Percentiles rank a stretch among this genome's conserved stretches.
Evolutionary conservation across 768 basidiomycete species (phyloP).

Genomic region (Leucocoprinus birnbaumii): DNA sequence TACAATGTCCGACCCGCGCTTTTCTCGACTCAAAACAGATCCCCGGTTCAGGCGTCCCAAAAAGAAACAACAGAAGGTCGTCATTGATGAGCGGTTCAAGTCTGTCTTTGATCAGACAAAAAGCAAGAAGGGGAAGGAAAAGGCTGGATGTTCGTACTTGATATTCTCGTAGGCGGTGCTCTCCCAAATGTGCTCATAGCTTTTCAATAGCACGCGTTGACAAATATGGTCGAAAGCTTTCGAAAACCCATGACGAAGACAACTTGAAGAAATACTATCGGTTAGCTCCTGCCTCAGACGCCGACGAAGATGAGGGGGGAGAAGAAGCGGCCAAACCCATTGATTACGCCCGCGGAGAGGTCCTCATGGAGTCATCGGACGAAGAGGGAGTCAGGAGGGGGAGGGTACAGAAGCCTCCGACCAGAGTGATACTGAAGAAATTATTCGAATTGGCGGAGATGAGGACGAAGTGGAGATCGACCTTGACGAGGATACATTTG

Average conservation of each 20-base stretch:
- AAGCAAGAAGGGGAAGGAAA: slow-evolving; percentile 32
- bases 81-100: slow-evolving; percentile 92
- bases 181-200: not conserved
- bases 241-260: slow-evolving; percentile 69
- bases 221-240: slow-evolving; percentile 82
- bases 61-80: slow-evolving; percentile 77
- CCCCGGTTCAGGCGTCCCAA: slow-evolving; percentile 89
- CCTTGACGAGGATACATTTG: slow-evolving; percentile 73
- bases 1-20: slow-evolving; percentile 79
- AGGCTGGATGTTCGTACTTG: slow-evolving; percentile 13
- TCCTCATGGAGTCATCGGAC: slow-evolving; percentile 83
- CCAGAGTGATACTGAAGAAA: slow-evolving; percentile 45
- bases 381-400: slow-evolving; percentile 50
- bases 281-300: slow-evolving; percentile 36
- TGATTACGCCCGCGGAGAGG: slow-evolving; percentile 91
- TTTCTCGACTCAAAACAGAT: slow-evolving; percentile 83
- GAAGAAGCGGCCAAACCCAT: slow-evolving; percentile 34
- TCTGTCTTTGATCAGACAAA: slow-evolving; percentile 57
- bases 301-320: slow-evolving; percentile 31
- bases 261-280: slow-evolving; percentile 81
- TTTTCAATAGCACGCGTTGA: slow-evolving; percentile 58
- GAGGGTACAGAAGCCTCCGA: slow-evolving; percentile 27
- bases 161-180: slow-evolving; percentile 12
- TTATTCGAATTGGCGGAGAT: slow-evolving; percentile 48
- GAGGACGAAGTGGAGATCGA: slow-evolving; percentile 56